Percentiles rank a stretch among this genome's conserved stretches.
phyloP scores from a whole-genome alignment of 225 moss, liverwort and hornwort genomes.

The Pleurozium schreberi region DNA sequence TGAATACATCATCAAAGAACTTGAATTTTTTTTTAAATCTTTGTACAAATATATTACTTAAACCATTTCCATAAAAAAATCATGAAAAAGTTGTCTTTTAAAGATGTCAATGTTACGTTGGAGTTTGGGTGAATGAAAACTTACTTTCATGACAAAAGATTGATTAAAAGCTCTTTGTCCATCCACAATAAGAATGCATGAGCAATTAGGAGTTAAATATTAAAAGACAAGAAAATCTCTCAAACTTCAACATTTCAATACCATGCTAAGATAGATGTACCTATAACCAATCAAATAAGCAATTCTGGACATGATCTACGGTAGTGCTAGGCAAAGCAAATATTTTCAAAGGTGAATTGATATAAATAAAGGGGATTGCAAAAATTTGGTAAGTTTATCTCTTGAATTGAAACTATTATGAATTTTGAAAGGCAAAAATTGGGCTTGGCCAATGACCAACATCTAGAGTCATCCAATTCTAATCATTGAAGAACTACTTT shows the following conservation, averaged over 20 bases:
- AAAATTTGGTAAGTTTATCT: too few species aligned
- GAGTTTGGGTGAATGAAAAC: neutral
- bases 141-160: neutral
- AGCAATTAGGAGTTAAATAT: neutral
- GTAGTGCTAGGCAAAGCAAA: too few species aligned
- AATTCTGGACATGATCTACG: too few species aligned
- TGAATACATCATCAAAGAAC: neutral
- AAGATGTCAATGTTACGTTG: neutral
- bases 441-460: too few species aligned
- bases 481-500: too few species aligned
- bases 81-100: neutral
- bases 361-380: too few species aligned
- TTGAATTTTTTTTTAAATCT: neutral
- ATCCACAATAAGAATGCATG: neutral
- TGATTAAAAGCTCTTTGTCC: neutral
- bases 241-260: neutral
- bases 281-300: neutral
- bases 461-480: too few species aligned
- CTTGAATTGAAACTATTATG: too few species aligned
- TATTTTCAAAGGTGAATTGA: too few species aligned
- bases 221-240: neutral
- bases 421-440: too few species aligned
- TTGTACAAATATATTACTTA: neutral
- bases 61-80: neutral
- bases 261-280: too few species aligned